Base-by-base conservation (phyloP, 139 green algal species). In the Micractinium sp. region DNA sequence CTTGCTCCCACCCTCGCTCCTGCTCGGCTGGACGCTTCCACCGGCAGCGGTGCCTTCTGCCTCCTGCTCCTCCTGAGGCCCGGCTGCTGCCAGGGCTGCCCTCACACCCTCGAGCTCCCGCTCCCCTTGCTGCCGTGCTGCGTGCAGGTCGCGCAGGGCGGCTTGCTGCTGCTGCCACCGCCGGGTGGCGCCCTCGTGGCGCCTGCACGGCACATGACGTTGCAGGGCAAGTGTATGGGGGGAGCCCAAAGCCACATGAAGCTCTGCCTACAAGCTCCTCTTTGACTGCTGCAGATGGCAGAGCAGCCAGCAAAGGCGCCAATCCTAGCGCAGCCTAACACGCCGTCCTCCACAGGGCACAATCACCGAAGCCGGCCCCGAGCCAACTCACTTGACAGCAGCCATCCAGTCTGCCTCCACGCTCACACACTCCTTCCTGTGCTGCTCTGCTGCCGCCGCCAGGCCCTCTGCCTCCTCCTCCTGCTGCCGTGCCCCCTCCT, bases 91-190 rank as follows among this genome's bases (percentile, higher is more conserved):
- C 71, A 88, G 85, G 41, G 41, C 69, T 4, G 67, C 67, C 15
- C 41, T 39, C 67, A 67, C 38, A 12, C 3, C 63, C 12, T 33
- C 67, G 39, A 88, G 69, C 39, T 71, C 22, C 84, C 60, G 38
- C 84, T 66, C 67, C 69, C 27, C 9, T 5, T 39, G 38, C 27
- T 39, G 31, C 29, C n/a, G 67, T 15, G 38, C 38, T 13, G 38
- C 31, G 14, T 47, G 67, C 67, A 81, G 67, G 27, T 81, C 39
- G 0, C 84, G 67, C 67, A 71, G 67, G 4, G 67, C 16, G 1
- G 36, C 67, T 29, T 81, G 67, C 31, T 88, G 84, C 39, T 66
- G 66, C 84, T 88, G 67, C 18, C 38, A 66, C 3, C n/a, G 67
- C 38, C 71, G 56, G 5, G 84, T 88, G 38, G 18, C 41, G 31